phyloP scores from a whole-genome alignment of 129 eudicot genomes.

The Solidago caesia region DNA sequence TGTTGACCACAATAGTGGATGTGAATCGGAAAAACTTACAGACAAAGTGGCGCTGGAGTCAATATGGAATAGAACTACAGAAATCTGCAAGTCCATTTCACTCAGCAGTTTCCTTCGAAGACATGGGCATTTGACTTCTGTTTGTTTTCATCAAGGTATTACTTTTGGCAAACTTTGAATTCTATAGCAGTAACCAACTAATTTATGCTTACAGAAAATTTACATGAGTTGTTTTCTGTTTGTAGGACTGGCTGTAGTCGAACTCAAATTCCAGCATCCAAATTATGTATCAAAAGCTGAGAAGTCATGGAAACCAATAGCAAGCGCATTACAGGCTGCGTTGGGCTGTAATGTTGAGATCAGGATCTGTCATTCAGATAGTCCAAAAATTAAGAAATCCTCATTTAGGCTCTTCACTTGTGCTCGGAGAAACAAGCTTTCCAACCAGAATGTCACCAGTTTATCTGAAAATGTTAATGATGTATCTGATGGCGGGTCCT shows the following conservation, averaged over 20 bases:
- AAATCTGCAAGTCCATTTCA: slow-evolving; percentile 57
- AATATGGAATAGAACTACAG: slow-evolving; percentile 67
- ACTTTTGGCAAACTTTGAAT: background rate
- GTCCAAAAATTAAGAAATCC: slow-evolving; percentile 41
- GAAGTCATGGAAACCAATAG: slow-evolving; percentile 85
- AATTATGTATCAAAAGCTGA: slow-evolving; percentile 68
- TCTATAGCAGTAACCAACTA: background rate
- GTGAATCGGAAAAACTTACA: slow-evolving; percentile 48
- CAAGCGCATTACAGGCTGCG: slow-evolving; percentile 67
- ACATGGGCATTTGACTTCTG: slow-evolving; percentile 67
- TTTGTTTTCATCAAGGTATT: slow-evolving; percentile 73
- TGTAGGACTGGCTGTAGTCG: slow-evolving; percentile 77
- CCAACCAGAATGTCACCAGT: slow-evolving; percentile 36
- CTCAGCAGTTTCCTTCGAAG: slow-evolving; percentile 59
- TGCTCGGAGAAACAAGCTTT: slow-evolving; percentile 44
- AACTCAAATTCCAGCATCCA: slow-evolving; percentile 58
- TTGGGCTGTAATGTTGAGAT: slow-evolving; percentile 85
- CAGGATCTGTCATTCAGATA: slow-evolving; percentile 49
- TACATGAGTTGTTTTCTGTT: slow-evolving; percentile 10
- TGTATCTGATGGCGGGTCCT: slow-evolving; percentile 45
- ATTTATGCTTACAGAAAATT: background rate
- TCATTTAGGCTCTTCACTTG: slow-evolving; percentile 65
- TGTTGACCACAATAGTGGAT: slow-evolving; percentile 24
- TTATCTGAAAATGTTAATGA: slow-evolving; percentile 35
- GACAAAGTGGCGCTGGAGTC: slow-evolving; percentile 54